phyloP scores from a whole-genome alignment of 176 grass and related monocot species.

The Carex parvula region DNA sequence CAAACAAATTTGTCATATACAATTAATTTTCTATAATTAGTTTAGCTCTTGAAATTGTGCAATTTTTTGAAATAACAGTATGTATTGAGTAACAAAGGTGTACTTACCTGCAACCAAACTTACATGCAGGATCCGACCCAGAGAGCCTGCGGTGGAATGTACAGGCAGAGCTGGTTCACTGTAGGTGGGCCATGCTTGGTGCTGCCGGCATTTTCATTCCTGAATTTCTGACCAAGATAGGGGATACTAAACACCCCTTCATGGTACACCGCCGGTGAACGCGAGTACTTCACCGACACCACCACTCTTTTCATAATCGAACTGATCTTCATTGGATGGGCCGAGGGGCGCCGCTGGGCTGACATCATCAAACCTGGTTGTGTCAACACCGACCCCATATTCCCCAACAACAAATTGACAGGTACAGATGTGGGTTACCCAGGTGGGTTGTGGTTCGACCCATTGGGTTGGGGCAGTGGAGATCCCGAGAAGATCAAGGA shows the following conservation, averaged over 20 bases:
- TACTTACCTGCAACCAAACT: not conserved
- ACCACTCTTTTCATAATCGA: constrained; percentile 94
- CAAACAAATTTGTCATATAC: not conserved
- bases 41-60: not conserved
- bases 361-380: constrained; percentile 92
- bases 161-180: constrained; percentile 88
- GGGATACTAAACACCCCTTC: constrained; percentile 86
- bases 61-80: not conserved
- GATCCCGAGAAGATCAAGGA: constrained; percentile 77
- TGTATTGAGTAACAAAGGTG: not conserved
- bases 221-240: constrained; percentile 84
- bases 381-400: constrained; percentile 87
- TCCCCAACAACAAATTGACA: constrained; percentile 90
- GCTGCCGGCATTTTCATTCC: constrained; percentile 94
- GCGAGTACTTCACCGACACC: constrained; percentile 92
- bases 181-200: constrained; percentile 96
- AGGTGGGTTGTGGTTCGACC: constrained; percentile 91
- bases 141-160: constrained; percentile 85
- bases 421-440: constrained; percentile 93
- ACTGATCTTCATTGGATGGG: constrained; percentile 84
- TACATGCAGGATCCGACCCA: constrained; percentile 67
- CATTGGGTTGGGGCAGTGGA: constrained; percentile 67
- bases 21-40: not conserved
- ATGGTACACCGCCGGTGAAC: constrained; percentile 82
- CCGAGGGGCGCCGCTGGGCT: constrained; percentile 84